Evolutionary conservation across 495 filamentous ascomycete species (phyloP).

Genomic region (Lineolata rhizophorae): DNA sequence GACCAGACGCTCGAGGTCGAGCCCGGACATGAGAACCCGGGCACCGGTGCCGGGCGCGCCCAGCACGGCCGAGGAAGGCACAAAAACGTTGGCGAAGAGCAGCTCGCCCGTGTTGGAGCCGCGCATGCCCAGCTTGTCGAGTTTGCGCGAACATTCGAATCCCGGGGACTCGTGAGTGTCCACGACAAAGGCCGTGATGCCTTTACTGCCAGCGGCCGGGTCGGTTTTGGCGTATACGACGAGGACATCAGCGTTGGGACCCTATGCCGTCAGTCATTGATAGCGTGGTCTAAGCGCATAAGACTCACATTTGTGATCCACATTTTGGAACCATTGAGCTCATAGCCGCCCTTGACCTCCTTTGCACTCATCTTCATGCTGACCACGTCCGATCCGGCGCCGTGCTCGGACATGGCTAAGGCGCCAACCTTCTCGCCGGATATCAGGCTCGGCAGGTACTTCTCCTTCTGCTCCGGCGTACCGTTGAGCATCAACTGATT

Average conservation of each 20-base stretch:
- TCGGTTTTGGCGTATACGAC: conserved; percentile 92
- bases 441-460: conserved; percentile 63
- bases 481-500: conserved; percentile 93
- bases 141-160: conserved; percentile 73
- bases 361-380: conserved; percentile 79
- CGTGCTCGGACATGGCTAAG: conserved; percentile 87
- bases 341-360: conserved; percentile 61
- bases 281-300: conserved; percentile 1
- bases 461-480: conserved; percentile 49
- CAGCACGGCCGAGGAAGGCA: conserved; percentile 61
- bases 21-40: conserved; percentile 81
- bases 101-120: conserved; percentile 93
- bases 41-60: conserved; percentile 66
- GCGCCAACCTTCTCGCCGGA: conserved; percentile 69
- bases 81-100: conserved; percentile 80
- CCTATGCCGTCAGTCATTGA: conserved; percentile 20
- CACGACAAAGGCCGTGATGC: conserved; percentile 88
- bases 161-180: conserved; percentile 41
- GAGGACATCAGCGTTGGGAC: conserved; percentile 73
- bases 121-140: conserved; percentile 97
- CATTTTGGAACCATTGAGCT: conserved; percentile 90
- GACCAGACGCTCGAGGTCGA: conserved; percentile 86
- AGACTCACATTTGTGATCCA: conserved; percentile 81
- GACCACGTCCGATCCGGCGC: conserved; percentile 81
- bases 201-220: conserved; percentile 61